Evolutionary conservation across 345 rosid species (phyloP).

Genomic region (Eucalyptus lansdowneana): DNA sequence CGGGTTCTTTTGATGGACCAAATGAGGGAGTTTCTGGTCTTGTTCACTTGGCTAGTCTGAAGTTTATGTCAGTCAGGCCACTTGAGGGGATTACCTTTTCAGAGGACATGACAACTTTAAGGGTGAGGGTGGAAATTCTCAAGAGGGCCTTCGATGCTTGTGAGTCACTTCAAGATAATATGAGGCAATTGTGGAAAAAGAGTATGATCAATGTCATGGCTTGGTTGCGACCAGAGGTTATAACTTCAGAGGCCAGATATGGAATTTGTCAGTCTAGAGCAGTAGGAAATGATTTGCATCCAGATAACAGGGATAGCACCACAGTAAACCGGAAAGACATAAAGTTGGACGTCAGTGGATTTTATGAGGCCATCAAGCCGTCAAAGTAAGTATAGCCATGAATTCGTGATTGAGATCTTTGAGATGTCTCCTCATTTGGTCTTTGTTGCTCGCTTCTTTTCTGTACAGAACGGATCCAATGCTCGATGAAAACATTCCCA

Average conservation of each 20-base stretch:
- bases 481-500: constrained; percentile 55
- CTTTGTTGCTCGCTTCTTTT: neutral
- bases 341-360: constrained; percentile 58
- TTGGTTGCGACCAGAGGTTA: constrained; percentile 89
- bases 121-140: constrained; percentile 78
- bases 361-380: constrained; percentile 95
- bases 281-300: constrained; percentile 6
- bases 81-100: constrained; percentile 10
- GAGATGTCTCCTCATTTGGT: neutral
- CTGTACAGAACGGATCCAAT: constrained; percentile 39
- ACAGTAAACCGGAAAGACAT: constrained; percentile 22
- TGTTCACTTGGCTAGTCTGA: constrained; percentile 59
- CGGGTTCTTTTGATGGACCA: constrained; percentile 76
- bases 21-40: constrained; percentile 78
- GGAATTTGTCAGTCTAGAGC: constrained; percentile 15
- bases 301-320: constrained; percentile 7
- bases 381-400: constrained; percentile 55
- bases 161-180: constrained; percentile 57
- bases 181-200: constrained; percentile 72
- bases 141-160: constrained; percentile 59
- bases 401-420: neutral
- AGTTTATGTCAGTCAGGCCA: constrained; percentile 63
- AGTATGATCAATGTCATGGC: constrained; percentile 87
- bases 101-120: constrained; percentile 30
- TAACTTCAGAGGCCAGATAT: constrained; percentile 73